Base-by-base conservation (phyloP, 2,329 filamentous ascomycete genomes). In the Thelonectria rubi region DNA sequence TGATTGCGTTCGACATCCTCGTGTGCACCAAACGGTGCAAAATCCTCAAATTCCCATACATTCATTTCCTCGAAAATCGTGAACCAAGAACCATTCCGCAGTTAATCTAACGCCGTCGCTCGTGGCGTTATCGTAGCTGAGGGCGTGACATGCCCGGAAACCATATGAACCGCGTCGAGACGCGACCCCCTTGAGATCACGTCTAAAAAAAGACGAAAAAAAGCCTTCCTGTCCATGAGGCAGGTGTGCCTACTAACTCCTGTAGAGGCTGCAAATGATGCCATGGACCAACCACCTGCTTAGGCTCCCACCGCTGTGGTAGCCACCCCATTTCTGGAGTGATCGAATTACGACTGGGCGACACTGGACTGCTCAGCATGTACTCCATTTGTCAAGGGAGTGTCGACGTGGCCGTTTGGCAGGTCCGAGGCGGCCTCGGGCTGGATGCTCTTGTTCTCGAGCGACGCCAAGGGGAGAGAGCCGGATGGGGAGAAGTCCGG, bases 401-500 rank as follows among this genome's bases (percentile, higher is more conserved):
- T 56, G 12, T 67, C 65, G 32, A 60, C 55, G 26, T 69, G 65
- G 20, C 72, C 69, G 43, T 74, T 73, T 42, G 60, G 46, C 55
- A 64, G 24, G 34, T 53, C 57, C 18, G 65, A 48, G 14, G 64
- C 48, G 49, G 51, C 62, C 18, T 62, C 63, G 24, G 54, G 42
- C 34, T 62, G 64, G 56, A 55, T 47, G 14, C 49, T 14, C 42
- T 62, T 65, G 24, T 40, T 48, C 37, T 65, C 62, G n/a, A 61
- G 56, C 18, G 62, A 52, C 15, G 64, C 43, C 4, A 68, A 32
- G 37, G 63, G 65, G 24, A 66, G 47, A 10, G 55, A 62, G 18
- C 72, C 76, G 6, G 75, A 74, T 24, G 78, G 78, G 12, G 77
- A 75, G 65, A 80, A 80, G 63, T 78, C 77, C 0, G 78, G 77